Evolutionary conservation across 495 filamentous ascomycete species (phyloP).

Genomic region (Hypoxylon lienhwacheense): DNA sequence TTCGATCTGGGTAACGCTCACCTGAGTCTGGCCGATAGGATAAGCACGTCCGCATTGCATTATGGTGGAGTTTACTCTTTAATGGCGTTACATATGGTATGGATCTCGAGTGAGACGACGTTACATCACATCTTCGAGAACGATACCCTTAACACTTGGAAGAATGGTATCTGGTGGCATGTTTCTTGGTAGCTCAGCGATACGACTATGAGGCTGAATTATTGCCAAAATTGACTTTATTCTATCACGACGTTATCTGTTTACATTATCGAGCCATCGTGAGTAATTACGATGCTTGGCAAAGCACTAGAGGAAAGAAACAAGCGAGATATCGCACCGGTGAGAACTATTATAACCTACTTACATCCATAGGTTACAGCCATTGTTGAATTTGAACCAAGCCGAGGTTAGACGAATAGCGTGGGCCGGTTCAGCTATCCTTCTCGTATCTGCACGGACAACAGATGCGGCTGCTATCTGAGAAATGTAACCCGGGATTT

Average conservation of each 20-base stretch:
- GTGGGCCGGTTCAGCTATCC: slow-evolving; percentile 7
- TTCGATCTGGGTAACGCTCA: slow-evolving; percentile 20
- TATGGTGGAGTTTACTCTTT: slow-evolving; percentile 16
- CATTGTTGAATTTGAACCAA: slow-evolving; percentile 1
- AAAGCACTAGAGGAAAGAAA: background rate
- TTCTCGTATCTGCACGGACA: slow-evolving; percentile 38
- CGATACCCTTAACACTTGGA: slow-evolving; percentile 18
- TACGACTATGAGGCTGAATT: slow-evolving; percentile 21
- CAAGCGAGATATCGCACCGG: no score
- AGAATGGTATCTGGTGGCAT: slow-evolving; percentile 3
- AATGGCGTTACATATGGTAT: slow-evolving; percentile 22
- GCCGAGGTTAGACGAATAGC: slow-evolving; percentile 21
- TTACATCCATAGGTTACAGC: no score
- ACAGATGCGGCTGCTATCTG: slow-evolving; percentile 31
- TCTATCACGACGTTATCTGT: background rate
- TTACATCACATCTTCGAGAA: slow-evolving; percentile 29
- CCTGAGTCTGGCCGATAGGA: slow-evolving; percentile 18
- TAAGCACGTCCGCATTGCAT: slow-evolving; percentile 26
- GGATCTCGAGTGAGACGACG: slow-evolving; percentile 20
- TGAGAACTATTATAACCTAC: no score
- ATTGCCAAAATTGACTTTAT: slow-evolving; percentile 6
- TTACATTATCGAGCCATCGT: slow-evolving; percentile 4
- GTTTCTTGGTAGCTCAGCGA: slow-evolving; percentile 11
- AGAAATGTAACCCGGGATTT: slow-evolving; percentile 18
- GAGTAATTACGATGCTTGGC: slow-evolving; percentile 2